phyloP scores from a whole-genome alignment of 1,284 basidiomycete genomes.

The Xerocomus nothofagi region DNA sequence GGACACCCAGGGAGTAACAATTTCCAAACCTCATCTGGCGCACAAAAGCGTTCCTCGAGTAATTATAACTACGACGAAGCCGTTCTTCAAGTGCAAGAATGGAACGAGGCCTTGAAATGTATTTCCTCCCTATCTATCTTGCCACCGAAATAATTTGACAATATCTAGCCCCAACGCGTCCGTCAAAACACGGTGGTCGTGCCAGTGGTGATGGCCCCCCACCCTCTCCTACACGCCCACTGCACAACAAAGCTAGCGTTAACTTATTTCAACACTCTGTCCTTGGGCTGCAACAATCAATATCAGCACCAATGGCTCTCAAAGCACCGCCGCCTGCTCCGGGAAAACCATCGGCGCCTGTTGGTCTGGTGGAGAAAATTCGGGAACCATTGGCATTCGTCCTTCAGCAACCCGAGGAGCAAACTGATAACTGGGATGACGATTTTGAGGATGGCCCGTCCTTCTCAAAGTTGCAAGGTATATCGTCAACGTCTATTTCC shows the following conservation, averaged over 20 bases:
- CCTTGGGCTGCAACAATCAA: constrained; percentile 35
- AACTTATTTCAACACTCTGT: constrained; percentile 35
- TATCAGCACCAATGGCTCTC: constrained; percentile 30
- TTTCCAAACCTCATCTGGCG: constrained; percentile 29
- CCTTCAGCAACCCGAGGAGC: constrained; percentile 72
- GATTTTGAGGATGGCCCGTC: constrained; percentile 96
- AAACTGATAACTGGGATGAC: constrained; percentile 96
- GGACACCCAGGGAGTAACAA: constrained; percentile 30
- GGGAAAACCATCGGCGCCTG: constrained; percentile 31
- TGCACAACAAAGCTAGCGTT: constrained; percentile 33
- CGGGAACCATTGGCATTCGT: constrained; percentile 54
- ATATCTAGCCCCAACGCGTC: constrained; percentile 52
- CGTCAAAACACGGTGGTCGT: constrained; percentile 60
- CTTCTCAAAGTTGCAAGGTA: constrained; percentile 79
- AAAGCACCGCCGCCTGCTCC: constrained; percentile 24
- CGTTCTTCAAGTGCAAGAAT: constrained; percentile 93
- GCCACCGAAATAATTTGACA: constrained; percentile 28
- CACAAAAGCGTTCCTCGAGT: constrained; percentile 56
- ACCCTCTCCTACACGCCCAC: constrained; percentile 42
- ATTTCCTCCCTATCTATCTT: constrained; percentile 13
- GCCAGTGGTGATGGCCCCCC: constrained; percentile 37
- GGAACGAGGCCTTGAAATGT: constrained; percentile 97
- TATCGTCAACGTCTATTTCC: background rate
- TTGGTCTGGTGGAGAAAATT: constrained; percentile 54
- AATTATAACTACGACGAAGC: constrained; percentile 92